These are phyloP conservation scores for Candida taoyuanica DNA, from an alignment of 805 yeast genomes.

Conservation along the genomic window DNA sequence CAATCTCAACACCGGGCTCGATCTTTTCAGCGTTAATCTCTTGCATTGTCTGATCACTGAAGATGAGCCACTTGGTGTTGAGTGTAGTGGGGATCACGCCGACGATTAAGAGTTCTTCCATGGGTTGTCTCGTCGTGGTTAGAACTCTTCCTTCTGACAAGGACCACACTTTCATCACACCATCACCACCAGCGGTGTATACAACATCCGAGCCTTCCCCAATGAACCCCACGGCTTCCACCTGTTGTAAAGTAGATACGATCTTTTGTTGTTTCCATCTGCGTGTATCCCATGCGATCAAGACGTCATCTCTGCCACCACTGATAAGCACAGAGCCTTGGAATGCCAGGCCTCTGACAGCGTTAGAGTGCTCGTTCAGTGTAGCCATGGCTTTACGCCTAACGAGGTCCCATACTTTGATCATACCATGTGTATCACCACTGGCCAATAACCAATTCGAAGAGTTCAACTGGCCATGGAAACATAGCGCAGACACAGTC, in stretches of 20 bases:
- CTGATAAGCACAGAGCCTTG: conserved; percentile 56
- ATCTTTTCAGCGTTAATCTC: conserved; percentile 37
- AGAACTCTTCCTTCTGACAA: conserved; percentile 50
- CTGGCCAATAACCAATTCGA: conserved; percentile 75
- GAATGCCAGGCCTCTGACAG: conserved; percentile 82
- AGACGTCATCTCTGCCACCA: conserved; percentile 88
- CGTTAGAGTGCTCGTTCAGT: conserved; percentile 70
- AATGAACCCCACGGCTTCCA: conserved; percentile 66
- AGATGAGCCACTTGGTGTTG: conserved; percentile 43
- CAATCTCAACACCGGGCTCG: conserved; percentile 32
- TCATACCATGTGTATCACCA: conserved; percentile 55
- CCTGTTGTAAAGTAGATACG: conserved; percentile 66
- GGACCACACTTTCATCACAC: conserved; percentile 65
- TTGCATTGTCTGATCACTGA: conserved; percentile 82
- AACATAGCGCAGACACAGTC: conserved; percentile 69
- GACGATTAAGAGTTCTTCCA: conserved; percentile 69
- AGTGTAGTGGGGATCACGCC: conserved; percentile 46
- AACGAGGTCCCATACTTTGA: conserved; percentile 60
- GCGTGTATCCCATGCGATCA: conserved; percentile 51
- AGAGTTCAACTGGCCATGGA: conserved; percentile 68
- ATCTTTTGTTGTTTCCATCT: conserved; percentile 57
- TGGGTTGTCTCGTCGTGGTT: conserved; percentile 40
- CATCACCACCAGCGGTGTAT: conserved; percentile 80
- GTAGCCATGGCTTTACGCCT: conserved; percentile 65
- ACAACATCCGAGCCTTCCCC: conserved; percentile 51